Conservation (phyloP, 768 basidiomycete species). For the Mycena galericulata region DNA sequence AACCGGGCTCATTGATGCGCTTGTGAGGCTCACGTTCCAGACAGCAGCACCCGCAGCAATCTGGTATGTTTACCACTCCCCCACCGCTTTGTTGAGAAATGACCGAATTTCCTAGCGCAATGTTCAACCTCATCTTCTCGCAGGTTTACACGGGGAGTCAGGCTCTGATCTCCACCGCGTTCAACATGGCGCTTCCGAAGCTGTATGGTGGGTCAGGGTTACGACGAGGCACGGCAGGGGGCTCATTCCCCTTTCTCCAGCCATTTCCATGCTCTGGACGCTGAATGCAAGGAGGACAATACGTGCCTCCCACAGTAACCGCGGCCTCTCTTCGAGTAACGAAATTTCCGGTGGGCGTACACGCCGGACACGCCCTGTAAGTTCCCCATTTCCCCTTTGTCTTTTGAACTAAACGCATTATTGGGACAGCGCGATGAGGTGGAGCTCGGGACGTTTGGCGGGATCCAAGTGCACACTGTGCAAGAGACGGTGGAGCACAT, state of each 20-base stretch:
- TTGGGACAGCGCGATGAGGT: not conserved
- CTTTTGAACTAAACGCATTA: no score
- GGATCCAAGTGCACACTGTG: conserved; percentile 13
- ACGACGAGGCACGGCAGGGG: no score
- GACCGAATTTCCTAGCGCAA: conserved; percentile 2
- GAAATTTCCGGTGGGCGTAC: conserved; percentile 16
- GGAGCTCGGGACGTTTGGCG: conserved; percentile 11
- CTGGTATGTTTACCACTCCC: conserved; percentile 37
- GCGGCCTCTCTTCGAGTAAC: conserved; percentile 12
- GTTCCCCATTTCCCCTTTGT: not conserved
- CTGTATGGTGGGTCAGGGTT: no score
- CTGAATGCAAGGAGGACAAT: conserved; percentile 24
- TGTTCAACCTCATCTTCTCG: conserved; percentile 25
- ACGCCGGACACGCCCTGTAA: conserved; percentile 3
- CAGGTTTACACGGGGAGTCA: conserved; percentile 3
- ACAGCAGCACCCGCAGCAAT: conserved; percentile 47
- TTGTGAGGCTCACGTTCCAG: conserved; percentile 46
- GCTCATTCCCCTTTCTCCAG: no score
- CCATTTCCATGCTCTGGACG: conserved; percentile 24
- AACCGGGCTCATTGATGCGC: conserved; percentile 41
- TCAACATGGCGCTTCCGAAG: conserved; percentile 23
- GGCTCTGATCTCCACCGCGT: conserved; percentile 9
- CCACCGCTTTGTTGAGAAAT: not conserved
- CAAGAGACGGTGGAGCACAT: conserved; percentile 16
- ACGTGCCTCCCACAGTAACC: conserved; percentile 10